phyloP scores from a whole-genome alignment of 2,329 filamentous ascomycete species.

The Monosporascus sp. region DNA sequence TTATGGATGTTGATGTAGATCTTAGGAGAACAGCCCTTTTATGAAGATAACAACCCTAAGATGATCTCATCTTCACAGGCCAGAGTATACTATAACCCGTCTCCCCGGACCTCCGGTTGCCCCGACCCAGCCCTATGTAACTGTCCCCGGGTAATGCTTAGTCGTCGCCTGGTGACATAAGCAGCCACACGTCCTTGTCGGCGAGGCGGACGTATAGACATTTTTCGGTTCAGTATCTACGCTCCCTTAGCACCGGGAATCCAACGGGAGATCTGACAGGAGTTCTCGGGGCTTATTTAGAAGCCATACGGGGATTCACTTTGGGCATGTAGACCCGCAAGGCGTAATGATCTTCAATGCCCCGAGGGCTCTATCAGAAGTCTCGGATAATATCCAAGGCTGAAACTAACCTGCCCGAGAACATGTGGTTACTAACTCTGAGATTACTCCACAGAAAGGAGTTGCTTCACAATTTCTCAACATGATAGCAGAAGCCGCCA shows the following conservation, averaged over 20 bases:
- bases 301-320: neutral
- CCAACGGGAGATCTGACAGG: neutral
- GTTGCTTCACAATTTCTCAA: too few relatives aligned
- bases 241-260: neutral
- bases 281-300: neutral
- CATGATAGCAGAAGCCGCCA: too few relatives aligned
- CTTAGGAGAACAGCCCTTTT: too few relatives aligned
- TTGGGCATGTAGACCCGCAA: neutral
- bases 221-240: neutral
- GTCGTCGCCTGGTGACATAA: neutral
- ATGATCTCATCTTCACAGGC: too few relatives aligned
- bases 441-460: too few relatives aligned
- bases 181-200: neutral
- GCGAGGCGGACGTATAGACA: neutral
- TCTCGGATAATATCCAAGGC: too few relatives aligned
- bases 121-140: neutral
- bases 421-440: too few relatives aligned
- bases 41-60: too few relatives aligned
- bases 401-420: too few relatives aligned
- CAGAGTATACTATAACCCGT: neutral
- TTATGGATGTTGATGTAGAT: too few relatives aligned
- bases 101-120: neutral
- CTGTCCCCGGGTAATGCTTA: neutral
- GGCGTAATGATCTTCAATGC: neutral
- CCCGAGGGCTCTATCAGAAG: too few relatives aligned